Evolutionary conservation across 306 rosid genomes (phyloP).

Genomic region (Cicer cuneatum): DNA sequence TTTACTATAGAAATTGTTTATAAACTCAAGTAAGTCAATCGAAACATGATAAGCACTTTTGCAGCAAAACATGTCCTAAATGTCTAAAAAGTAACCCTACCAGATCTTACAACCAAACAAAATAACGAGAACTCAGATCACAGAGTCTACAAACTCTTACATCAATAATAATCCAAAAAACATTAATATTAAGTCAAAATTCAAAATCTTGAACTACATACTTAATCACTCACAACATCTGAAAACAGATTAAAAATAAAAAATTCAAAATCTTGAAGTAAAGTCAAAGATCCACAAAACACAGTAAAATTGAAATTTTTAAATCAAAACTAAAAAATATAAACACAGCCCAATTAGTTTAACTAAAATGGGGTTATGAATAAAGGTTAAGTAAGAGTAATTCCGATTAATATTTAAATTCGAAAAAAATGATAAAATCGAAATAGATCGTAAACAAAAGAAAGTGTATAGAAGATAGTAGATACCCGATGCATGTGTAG

Average conservation of each 20-base stretch:
- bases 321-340: conserved; percentile 33
- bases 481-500: too few species aligned
- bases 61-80: too few species aligned
- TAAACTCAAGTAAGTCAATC: too few species aligned
- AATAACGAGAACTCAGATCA: conserved; percentile 37
- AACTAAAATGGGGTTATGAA: conserved; percentile 30
- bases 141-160: conserved; percentile 18
- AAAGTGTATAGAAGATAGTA: too few species aligned
- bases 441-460: too few species aligned
- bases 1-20: too few species aligned
- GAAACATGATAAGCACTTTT: too few species aligned
- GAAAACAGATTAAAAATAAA: background rate
- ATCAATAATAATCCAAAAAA: conserved; percentile 2
- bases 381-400: conserved; percentile 17
- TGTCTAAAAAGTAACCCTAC: background rate
- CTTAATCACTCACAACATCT: conserved; percentile 24
- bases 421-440: too few species aligned
- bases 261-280: conserved; percentile 29
- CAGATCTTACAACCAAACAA: conserved; percentile 37
- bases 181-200: background rate
- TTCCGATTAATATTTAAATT: background rate
- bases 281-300: conserved; percentile 42
- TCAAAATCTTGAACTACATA: background rate
- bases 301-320: background rate
- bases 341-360: background rate